A percentile compares a stretch with the other conserved stretches of the same genome.
Conservation (phyloP, 345 rosid species). For the Raphanus raphanistrum region DNA sequence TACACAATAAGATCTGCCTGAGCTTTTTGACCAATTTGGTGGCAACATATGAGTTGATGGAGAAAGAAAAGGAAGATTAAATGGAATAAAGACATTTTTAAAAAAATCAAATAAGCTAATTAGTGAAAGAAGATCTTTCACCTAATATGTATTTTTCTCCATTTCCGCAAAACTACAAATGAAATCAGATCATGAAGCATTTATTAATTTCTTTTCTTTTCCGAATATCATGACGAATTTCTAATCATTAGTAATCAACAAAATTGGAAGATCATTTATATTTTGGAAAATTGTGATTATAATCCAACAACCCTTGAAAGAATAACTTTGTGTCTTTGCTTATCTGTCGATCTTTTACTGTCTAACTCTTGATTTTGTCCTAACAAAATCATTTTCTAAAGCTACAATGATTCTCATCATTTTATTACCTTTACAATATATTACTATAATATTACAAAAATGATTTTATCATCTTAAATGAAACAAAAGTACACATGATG, state of each 20-base stretch:
- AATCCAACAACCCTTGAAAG: slow-evolving; percentile 26
- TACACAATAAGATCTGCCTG: slow-evolving; percentile 22
- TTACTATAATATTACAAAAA: not conserved
- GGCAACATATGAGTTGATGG: slow-evolving; percentile 29
- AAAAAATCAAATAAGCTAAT: slow-evolving; percentile 3
- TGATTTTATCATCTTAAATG: not conserved
- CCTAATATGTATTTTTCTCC: slow-evolving; percentile 24
- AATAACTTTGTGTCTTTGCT: slow-evolving; percentile 11
- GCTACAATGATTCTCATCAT: slow-evolving; percentile 12
- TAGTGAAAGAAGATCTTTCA: slow-evolving; percentile 31
- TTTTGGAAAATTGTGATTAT: slow-evolving; percentile 7
- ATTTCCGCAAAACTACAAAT: slow-evolving; percentile 11
- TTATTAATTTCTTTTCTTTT: slow-evolving; percentile 3
- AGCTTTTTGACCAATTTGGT: slow-evolving; percentile 37
- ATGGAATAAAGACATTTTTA: not conserved
- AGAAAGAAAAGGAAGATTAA: not conserved
- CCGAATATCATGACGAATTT: slow-evolving; percentile 19
- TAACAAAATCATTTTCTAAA: slow-evolving; percentile 13
- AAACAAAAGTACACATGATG: not conserved
- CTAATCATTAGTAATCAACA: slow-evolving; percentile 18
- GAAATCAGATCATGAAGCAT: slow-evolving; percentile 14
- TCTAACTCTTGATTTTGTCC: slow-evolving; percentile 7
- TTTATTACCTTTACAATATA: not conserved
- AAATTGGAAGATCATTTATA: slow-evolving; percentile 10
- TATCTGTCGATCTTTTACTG: slow-evolving; percentile 27